Base-by-base conservation (phyloP, 768 basidiomycete genomes). In the Gyrodon lividus region DNA sequence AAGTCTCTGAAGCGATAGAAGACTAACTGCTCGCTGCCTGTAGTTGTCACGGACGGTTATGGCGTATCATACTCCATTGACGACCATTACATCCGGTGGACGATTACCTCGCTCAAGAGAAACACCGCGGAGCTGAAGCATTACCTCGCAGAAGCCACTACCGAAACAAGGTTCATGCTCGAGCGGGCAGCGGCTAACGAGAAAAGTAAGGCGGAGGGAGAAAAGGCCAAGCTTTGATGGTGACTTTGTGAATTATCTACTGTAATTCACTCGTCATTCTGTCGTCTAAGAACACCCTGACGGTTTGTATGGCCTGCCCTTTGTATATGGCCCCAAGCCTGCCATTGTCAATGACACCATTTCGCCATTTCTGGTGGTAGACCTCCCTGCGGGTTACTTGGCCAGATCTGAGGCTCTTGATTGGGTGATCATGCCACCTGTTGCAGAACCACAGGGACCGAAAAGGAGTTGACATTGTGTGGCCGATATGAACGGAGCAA, bases 41-140 rank as follows among this genome's bases (percentile, higher is more conserved):
- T 53, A 89, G 95, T 98, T 24, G 94, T 97, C 0, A 78, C 83
- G 1, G 92, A 96, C 57, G 96, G 95, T 4, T 96, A 91, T 62
- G 96, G 96, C 17, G 70, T 98, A 26, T 83, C 91, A 28, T 98
- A 99, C 70, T 78, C 90, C 3, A 95, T 99, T 62, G 89, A 86
- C 28, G 84, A 90, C 52, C 71, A 84, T 45, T 86, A 86, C 58
- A 81, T 98, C 50, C 83, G 91, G 43, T 98, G 93, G 92, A 92
- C 89, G 46, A 86, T 97, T 59, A 96, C 94, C 58, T 87, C 86
- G 48, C 55, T 77, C 58, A 86, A 82, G 70, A 39, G 73, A 44
- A 66, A 75, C 30, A 79, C 78, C 43, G 80, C 67, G 51, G 77
- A 73, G 69, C 72, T 83, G 61, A 79, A 73, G 66, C 82, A 90